Base-by-base conservation (phyloP, 192 early-diverging fungal genomes). In the Backusella psychrophila region DNA sequence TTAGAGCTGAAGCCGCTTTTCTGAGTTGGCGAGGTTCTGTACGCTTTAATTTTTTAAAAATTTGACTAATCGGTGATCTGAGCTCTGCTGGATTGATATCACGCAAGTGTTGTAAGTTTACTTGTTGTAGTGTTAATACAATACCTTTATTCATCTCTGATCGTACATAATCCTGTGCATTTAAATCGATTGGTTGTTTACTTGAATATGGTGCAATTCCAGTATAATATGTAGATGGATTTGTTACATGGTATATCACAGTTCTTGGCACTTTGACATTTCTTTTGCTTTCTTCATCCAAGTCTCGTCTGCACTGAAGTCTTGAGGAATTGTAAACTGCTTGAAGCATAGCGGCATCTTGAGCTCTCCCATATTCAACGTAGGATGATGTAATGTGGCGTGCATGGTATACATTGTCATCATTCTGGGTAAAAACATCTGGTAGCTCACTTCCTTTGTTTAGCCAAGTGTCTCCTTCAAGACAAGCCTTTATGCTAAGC, bases 391-490 rank as follows among this genome's bases (percentile, higher is more conserved):
- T 72, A 35, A 70, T 35, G 23, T 53, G 26, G 3, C 19, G 41
- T 17, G 66, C 33, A 17, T 39, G 77, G 17, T 73, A 31, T 23
- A 69, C 21, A 31, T 35, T 7, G 8, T 63, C 42, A 17, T 35
- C 34, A 46, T 66, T 63, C 29, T 68, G 65, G 26, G 33, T 39
- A 35, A 78, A 72, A 31, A 75, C 65, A 49, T 76, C 75, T 11
- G 52, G 66, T 21, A 81, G 21, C 31, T 65, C 39, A 6, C 56
- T 38, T 26, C 80, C 67, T 42, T 76, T 72, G 31, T 84, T 80
- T 8, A 88, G 69, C 86, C 86, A 88, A 6, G 73, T 41, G 52
- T 88, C 86, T 15, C 76, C 75, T 7, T 79, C 77, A 19, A 88
- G 59, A 21, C 81, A 70, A 26, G 33, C 38, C 2, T 70, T 35